Evolutionary conservation across 192 early-diverging fungal species (phyloP), one percentile per base, ranked within the genome.

Genomic region (Phycomyces blakesleeanus): DNA sequence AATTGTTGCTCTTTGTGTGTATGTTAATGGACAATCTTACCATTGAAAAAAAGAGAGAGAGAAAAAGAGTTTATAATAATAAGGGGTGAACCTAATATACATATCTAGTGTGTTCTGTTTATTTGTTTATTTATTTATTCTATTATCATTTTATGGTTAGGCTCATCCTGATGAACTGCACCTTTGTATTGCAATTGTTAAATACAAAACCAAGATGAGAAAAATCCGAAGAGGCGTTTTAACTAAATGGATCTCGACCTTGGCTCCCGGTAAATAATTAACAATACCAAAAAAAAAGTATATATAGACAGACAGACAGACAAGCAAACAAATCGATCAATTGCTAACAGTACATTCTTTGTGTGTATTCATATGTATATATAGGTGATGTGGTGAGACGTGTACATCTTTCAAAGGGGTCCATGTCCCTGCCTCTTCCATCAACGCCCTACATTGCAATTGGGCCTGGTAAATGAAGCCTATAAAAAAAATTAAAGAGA

Each of bases 151-250:
- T n/a, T n/a, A n/a, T n/a, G n/a, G 26, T 24, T 51, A 78, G 62
- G 54, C 49, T 12, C 76, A 81, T 49, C 77, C 84, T 10, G 47
- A 50, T 20, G 67, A 71, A 25, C 72, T 97, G 15, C 82, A 96
- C 8, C 74, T 98, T 9, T 85, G 86, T 18, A 87, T 96, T 16
- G 97, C 87, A 0, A 85, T 98, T 38, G 91, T 98, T 12, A 66
- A 85, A 38, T 98, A 95, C 71, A 83, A 83, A 58, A 98, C 95
- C 0, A 81, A 81, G 9, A 68, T 98, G 70, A 78, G 80, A 44
- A 83, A 75, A 37, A 83, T 82, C 55, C 80, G 97, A 9, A 64
- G 74, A 22, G 97, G 97, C 4, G 82, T 97, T 15, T 95, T 91
- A 67, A 91, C 94, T 4, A 82, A 81, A 53, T 96, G 89, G 87